Evolutionary conservation across 1,139 yeast species (phyloP), one percentile per base, ranked within the genome.

Genomic region (Zygoascus hellenicus): DNA sequence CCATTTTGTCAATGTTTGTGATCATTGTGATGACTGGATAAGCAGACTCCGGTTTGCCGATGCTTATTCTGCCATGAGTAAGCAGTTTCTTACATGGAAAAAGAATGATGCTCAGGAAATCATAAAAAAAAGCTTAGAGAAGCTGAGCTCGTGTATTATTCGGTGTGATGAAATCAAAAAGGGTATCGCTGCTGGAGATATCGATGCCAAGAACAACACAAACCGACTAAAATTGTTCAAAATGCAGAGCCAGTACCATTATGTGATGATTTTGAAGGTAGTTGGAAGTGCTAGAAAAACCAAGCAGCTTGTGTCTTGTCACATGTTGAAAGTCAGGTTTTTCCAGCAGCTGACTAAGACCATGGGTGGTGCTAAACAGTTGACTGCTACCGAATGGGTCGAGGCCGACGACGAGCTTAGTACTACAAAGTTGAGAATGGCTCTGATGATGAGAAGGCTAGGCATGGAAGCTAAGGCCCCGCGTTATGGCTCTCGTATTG

Each of bases 71-170:
- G 42, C 46, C 34, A 58, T 49, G 44, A 49, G 59, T 32, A 50
- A 49, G 30, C 48, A 51, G 34, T 58, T 58, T 47, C 45, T 56
- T 19, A 51, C 48, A 30, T 54, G 54, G 54, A 54, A 56, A 43
- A 47, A 51, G n/a, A 48, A 52, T 22, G 58, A 56, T 22, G 54
- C 58, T 9, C 48, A 49, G 6, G 26, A 40, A 14, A 43, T 54
- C 38, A 48, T 57, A 26, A 47, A 49, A 39, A 33, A 31, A 2
- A 30, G 19, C 9, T 17, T 44, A 5, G 22, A 22, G 33, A 42
- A 38, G 19, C 45, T 43, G 22, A 5, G 26, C 5, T 10, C 16
- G 10, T 26, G 22, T 17, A 26, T 41, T 43, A 34, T 14, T 14
- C 10, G 39, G 16, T 40, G 17, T 19, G 36, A 44, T 15, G 26